These are phyloP conservation scores for Leccinum longicurvipes DNA, from an alignment of 768 basidiomycete genomes.

Conservation along the genomic window DNA sequence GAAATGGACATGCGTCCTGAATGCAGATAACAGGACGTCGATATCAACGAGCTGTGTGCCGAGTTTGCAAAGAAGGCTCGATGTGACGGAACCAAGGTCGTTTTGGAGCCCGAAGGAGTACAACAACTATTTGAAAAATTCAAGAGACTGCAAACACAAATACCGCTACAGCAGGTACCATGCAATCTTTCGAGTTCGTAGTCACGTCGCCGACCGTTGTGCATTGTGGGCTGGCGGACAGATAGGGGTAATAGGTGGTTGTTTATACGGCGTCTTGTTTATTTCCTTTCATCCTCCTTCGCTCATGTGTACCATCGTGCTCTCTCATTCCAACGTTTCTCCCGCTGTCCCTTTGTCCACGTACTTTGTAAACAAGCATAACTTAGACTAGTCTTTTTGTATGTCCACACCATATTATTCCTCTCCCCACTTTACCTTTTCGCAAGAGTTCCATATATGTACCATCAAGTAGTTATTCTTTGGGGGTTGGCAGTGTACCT, in stretches of 20 bases:
- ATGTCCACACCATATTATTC: background rate
- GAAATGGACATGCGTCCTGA: background rate
- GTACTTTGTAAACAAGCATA: background rate
- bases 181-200: slow-evolving; percentile 16
- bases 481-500: background rate
- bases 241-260: background rate
- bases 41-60: slow-evolving; percentile 73
- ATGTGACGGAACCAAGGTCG: slow-evolving; percentile 83
- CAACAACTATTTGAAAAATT: slow-evolving; percentile 43
- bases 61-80: slow-evolving; percentile 80
- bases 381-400: slow-evolving; percentile 1
- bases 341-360: background rate
- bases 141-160: slow-evolving; percentile 23
- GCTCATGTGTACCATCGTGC: slow-evolving; percentile 17
- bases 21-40: slow-evolving; percentile 59
- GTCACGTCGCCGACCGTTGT: background rate
- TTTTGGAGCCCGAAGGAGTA: slow-evolving; percentile 54
- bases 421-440: background rate
- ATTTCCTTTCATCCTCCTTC: slow-evolving; percentile 15
- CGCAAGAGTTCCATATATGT: background rate
- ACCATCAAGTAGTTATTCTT: background rate
- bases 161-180: slow-evolving; percentile 5
- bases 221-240: background rate
- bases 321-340: background rate
- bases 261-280: slow-evolving; percentile 11